Base-by-base conservation (phyloP, 2,329 filamentous ascomycete genomes). In the Aureobasidium sp. region DNA sequence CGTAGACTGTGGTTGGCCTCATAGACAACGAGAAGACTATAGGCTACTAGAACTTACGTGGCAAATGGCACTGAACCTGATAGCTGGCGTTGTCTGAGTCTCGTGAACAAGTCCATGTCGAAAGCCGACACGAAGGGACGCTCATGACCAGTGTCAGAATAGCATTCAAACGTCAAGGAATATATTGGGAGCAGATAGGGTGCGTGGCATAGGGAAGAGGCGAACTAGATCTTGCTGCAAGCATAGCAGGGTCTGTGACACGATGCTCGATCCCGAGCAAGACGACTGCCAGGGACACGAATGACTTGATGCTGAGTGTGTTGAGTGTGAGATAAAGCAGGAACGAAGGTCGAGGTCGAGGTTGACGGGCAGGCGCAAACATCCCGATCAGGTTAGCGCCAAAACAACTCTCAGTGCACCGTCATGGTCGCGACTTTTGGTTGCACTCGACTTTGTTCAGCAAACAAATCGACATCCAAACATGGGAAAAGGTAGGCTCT, bases 401-500 rank as follows among this genome's bases (percentile, higher is more conserved):
- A 17, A 57, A 47, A 6, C 20, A 11, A 37, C 5, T 37, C 29
- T 6, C 2, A 15, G 48, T 5, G 12, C 31, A 12, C 22, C 25
- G 56, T 59, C 56, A 48, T 49, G 17, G 34, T 49, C 42, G 44
- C 34, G 25, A 48, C 56, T 59, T 59, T 59, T 39, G 56, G 34
- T 41, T 34, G 44, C 37, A 56, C 39, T 59, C 25, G 56, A 48
- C 41, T 41, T 48, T 49, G 12, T 11, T 34, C 42, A n/a, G 41
- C 14, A 41, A 36, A 31, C 44, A 22, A 41, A 41, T 12, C 55
- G 37, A 8, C 41, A n/a, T n/a, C 8, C 42, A 67, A 67, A 36
- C 20, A 68, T 68, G 67, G 67, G 67, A 41, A 68, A 68, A 65
- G 66, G 67, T 68, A 49, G 37, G 61, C 45, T 7, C 5, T 15